These are phyloP conservation scores for Blastobotrys persicus DNA, from an alignment of 1,139 yeast genomes.

Conservation along the genomic window DNA sequence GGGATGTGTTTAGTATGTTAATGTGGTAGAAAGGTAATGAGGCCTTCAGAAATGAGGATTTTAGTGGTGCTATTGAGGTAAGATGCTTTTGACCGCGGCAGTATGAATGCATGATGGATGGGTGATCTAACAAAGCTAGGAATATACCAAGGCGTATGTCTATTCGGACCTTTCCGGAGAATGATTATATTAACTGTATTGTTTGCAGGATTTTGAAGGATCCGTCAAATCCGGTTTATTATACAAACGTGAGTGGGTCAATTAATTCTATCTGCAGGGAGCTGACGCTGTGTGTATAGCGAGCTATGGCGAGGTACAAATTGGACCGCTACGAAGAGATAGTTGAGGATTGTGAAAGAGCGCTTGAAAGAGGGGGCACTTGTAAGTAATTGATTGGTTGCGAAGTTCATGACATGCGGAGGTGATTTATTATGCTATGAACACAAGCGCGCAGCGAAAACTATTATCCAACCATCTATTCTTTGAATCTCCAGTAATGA, in stretches of 20 bases:
- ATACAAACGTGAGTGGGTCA: conserved; percentile 29
- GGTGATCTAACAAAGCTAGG: conserved; percentile 17
- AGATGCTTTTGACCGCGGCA: conserved; percentile 14
- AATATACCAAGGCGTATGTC: conserved; percentile 34
- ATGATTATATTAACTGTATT: background rate
- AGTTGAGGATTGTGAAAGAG: conserved; percentile 36
- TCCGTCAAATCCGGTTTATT: conserved; percentile 31
- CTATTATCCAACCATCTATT: too few species aligned
- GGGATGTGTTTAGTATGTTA: background rate
- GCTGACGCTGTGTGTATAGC: conserved; percentile 16
- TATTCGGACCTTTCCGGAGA: conserved; percentile 1
- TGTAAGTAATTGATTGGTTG: conserved; percentile 15
- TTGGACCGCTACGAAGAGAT: conserved; percentile 27
- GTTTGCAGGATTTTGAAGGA: conserved; percentile 28
- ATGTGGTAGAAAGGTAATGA: conserved; percentile 30
- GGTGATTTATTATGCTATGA: conserved; percentile 9
- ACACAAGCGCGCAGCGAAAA: background rate
- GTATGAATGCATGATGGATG: background rate
- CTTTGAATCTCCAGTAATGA: background rate
- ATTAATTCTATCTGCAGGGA: background rate
- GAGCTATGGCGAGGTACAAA: conserved; percentile 32
- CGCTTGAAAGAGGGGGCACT: conserved; percentile 35
- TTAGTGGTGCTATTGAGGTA: conserved; percentile 36
- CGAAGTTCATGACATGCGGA: background rate
- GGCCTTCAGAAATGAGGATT: conserved; percentile 41